Evolutionary conservation across 768 basidiomycete genomes (phyloP).

Genomic region (Leccinum pellstonianum): DNA sequence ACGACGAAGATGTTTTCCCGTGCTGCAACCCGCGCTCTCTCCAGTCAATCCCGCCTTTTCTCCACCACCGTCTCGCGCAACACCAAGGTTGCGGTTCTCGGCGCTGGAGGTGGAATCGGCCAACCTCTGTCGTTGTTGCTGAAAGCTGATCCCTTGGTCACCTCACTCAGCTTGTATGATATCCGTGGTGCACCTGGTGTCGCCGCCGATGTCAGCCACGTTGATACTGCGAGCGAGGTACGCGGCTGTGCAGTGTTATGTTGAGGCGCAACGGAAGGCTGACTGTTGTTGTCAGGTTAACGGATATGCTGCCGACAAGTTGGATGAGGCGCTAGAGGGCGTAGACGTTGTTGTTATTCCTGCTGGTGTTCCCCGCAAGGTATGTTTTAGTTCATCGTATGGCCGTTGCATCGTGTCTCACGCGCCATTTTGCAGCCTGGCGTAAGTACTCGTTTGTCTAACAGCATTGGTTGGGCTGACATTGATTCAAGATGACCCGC

Average conservation of each 20-base stretch:
- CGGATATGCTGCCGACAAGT: conserved; percentile 81
- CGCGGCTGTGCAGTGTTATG: conserved; percentile 20
- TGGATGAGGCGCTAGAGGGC: conserved; percentile 87
- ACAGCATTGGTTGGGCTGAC: conserved; percentile 25
- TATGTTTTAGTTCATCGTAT: conserved; percentile 33
- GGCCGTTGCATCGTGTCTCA: conserved; percentile 20
- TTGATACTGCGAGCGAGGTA: conserved; percentile 87
- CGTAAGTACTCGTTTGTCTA: conserved; percentile 48
- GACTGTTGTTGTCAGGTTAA: conserved; percentile 51
- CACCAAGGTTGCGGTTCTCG: conserved; percentile 93
- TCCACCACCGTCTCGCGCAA: conserved; percentile 69
- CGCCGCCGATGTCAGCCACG: conserved; percentile 94
- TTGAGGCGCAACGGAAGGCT: background rate
- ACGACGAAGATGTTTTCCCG: conserved; percentile 62
- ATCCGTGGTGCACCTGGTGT: conserved; percentile 59
- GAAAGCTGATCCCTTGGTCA: conserved; percentile 89
- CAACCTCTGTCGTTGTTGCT: conserved; percentile 89
- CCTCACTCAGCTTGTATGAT: conserved; percentile 64
- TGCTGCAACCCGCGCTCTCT: conserved; percentile 55
- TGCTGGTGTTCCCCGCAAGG: conserved; percentile 98
- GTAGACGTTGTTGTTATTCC: conserved; percentile 95
- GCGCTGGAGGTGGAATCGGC: conserved; percentile 98
- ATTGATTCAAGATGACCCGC: conserved; percentile 78
- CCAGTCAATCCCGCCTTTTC: conserved; percentile 62
- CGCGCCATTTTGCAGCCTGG: conserved; percentile 58